Conservation (phyloP, 768 basidiomycete genomes). For the Pleurotus tuber-regium region DNA sequence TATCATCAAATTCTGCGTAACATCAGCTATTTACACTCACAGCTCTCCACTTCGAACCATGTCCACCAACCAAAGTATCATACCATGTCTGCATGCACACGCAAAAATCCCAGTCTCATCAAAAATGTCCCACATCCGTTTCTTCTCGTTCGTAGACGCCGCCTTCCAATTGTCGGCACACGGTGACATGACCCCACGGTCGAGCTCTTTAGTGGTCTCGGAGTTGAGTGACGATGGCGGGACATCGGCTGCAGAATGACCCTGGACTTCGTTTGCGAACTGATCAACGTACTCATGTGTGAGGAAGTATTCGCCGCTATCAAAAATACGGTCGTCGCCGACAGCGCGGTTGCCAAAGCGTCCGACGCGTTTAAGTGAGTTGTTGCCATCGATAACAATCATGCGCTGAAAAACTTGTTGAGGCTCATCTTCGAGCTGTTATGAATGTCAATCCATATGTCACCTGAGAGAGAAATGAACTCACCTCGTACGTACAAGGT, state of each 20-base stretch:
- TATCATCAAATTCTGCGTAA: not conserved
- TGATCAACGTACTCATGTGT: constrained; percentile 1
- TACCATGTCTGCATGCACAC: constrained; percentile 26
- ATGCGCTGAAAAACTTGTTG: constrained; percentile 17
- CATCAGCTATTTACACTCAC: constrained; percentile 15
- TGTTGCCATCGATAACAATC: constrained; percentile 23
- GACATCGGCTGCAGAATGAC: not conserved
- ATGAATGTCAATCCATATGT: not conserved
- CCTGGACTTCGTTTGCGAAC: constrained; percentile 3
- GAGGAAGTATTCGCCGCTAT: constrained; percentile 5
- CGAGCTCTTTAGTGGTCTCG: constrained; percentile 12
- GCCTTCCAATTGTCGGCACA: constrained; percentile 10
- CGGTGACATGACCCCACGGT: constrained; percentile 8
- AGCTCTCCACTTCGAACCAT: constrained; percentile 25
- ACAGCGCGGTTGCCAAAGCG: constrained; percentile 9
- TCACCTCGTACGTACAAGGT: constrained; percentile 20
- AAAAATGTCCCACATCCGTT: constrained; percentile 27
- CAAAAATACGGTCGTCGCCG: constrained; percentile 4
- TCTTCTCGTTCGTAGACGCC: not conserved
- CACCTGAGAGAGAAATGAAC: not conserved
- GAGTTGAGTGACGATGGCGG: not conserved
- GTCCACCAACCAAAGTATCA: constrained; percentile 20
- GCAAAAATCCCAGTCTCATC: constrained; percentile 30
- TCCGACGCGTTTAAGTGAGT: constrained; percentile 19
- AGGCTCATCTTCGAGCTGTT: constrained; percentile 20